Percentiles rank a stretch among this genome's conserved stretches.
These are phyloP conservation scores for Pleurotus djamor DNA, from an alignment of 768 basidiomycete genomes.

Conservation along the genomic window DNA sequence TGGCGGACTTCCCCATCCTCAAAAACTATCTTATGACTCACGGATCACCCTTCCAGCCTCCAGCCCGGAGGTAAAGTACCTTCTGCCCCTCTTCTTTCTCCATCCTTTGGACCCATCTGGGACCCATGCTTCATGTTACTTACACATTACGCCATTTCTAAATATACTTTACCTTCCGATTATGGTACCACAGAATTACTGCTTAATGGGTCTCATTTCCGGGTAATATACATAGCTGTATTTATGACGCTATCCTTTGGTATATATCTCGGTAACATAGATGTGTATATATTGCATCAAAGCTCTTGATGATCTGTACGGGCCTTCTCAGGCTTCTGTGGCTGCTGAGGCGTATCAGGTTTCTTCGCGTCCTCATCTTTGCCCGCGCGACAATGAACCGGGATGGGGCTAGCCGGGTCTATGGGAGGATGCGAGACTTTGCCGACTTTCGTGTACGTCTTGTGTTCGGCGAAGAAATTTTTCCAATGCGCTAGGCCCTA, in stretches of 20 bases:
- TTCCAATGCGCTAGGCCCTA: conserved; percentile 89
- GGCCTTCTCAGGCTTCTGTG: conserved; percentile 15
- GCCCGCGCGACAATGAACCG: conserved; percentile 70
- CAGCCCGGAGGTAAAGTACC: conserved; percentile 14
- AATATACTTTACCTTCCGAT: background rate
- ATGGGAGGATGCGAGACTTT: conserved; percentile 73
- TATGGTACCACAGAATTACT: background rate
- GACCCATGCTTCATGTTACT: background rate
- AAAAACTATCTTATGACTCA: conserved; percentile 78
- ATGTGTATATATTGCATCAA: conserved; percentile 17
- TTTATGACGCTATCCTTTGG: conserved; percentile 8
- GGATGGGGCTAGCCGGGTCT: conserved; percentile 73
- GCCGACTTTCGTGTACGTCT: conserved; percentile 78
- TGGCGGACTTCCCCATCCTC: conserved; percentile 81
- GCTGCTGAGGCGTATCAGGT: conserved; percentile 19
- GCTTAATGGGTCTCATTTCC: background rate
- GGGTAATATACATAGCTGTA: conserved; percentile 5
- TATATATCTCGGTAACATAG: conserved; percentile 11
- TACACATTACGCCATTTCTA: background rate
- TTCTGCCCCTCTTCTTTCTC: background rate
- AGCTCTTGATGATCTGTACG: conserved; percentile 33
- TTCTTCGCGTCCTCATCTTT: conserved; percentile 36
- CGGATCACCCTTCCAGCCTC: conserved; percentile 42
- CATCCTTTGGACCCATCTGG: background rate
- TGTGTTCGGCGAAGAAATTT: conserved; percentile 80